Percentiles rank a stretch among this genome's conserved stretches.
These are phyloP conservation scores for Linnemannia exigua DNA, from an alignment of 192 early-diverging fungal genomes.

Conservation along the genomic window DNA sequence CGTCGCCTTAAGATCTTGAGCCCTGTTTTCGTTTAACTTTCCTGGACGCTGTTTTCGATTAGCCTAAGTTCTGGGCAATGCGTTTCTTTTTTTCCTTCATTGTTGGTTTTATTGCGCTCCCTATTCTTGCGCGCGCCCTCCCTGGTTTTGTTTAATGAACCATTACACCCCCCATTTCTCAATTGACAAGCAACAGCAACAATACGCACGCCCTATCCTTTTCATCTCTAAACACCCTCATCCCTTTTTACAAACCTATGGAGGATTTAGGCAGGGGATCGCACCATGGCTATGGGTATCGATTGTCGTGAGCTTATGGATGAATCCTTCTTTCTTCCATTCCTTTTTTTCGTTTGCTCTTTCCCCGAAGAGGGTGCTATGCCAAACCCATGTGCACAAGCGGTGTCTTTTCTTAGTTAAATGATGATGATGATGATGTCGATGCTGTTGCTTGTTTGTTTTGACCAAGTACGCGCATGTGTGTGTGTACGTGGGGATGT, in stretches of 20 bases:
- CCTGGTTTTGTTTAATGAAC: neutral
- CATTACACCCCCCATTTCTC: neutral
- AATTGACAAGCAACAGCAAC: neutral
- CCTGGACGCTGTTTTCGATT: neutral
- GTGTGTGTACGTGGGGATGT: too few relatives aligned
- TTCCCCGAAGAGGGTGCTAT: neutral
- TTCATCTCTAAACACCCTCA: slow-evolving; percentile 10
- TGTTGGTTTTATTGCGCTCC: neutral
- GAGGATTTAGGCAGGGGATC: neutral
- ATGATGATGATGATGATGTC: too few relatives aligned
- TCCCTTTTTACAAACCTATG: slow-evolving; percentile 10
- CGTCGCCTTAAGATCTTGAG: neutral
- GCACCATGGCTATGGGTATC: neutral
- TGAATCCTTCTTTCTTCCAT: neutral
- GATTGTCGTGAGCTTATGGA: neutral
- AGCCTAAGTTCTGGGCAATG: neutral
- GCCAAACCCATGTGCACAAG: neutral
- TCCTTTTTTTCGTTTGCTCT: neutral
- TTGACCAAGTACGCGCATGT: too few relatives aligned
- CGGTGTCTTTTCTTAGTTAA: too few relatives aligned
- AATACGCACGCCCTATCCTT: neutral
- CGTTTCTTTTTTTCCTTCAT: neutral
- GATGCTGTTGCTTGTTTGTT: too few relatives aligned
- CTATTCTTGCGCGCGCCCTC: neutral
- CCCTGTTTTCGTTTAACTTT: neutral